Evolutionary conservation across 805 yeast genomes (phyloP).

Genomic region (Myxozyma monticola): DNA sequence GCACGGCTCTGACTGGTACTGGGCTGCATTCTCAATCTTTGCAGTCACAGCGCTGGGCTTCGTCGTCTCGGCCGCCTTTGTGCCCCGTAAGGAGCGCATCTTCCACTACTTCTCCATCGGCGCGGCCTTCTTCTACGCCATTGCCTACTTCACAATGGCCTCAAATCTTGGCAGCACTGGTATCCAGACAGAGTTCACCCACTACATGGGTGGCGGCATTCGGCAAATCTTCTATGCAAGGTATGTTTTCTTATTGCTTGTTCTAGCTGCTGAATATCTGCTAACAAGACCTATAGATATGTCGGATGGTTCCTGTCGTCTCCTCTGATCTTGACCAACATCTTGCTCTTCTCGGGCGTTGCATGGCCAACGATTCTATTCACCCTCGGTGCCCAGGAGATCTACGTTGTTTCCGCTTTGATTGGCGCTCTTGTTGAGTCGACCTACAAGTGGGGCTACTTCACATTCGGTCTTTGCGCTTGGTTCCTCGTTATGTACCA

Average conservation of each 20-base stretch:
- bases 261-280: no score
- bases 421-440: conserved; percentile 57
- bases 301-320: conserved; percentile 59
- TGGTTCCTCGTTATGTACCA: conserved; percentile 49
- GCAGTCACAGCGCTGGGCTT: conserved; percentile 42
- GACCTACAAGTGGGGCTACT: conserved; percentile 69
- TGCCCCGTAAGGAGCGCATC: conserved; percentile 36
- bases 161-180: conserved; percentile 58
- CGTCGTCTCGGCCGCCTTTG: conserved; percentile 35
- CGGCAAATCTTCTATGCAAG: conserved; percentile 62
- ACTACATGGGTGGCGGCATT: conserved; percentile 43
- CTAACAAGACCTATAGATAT: no score
- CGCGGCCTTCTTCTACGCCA: conserved; percentile 45
- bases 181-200: conserved; percentile 50
- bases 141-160: conserved; percentile 56
- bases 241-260: no score
- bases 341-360: conserved; percentile 39
- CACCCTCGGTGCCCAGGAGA: conserved; percentile 44
- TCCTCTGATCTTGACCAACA: conserved; percentile 46
- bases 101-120: conserved; percentile 45
- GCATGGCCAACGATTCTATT: conserved; percentile 40
- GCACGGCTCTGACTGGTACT: conserved; percentile 68
- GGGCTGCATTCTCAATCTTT: conserved; percentile 61
- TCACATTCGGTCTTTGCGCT: conserved; percentile 51
- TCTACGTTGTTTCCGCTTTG: conserved; percentile 54